phyloP scores from a whole-genome alignment of 306 rosid species.

The Trifolium subterraneum region DNA sequence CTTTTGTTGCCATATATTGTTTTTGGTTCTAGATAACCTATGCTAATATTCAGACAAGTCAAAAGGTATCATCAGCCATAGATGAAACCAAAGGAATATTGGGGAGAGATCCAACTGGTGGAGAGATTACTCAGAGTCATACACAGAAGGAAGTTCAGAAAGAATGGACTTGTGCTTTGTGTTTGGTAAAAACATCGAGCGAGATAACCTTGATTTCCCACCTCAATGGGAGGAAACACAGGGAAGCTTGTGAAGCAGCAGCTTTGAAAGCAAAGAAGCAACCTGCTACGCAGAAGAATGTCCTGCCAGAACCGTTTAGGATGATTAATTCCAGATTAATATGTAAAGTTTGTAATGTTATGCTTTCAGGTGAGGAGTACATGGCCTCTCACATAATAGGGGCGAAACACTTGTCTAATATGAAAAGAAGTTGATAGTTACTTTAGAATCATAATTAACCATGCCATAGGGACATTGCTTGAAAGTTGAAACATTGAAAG shows the following conservation, averaged over 20 bases:
- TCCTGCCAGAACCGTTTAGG: background rate
- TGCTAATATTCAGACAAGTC: slow-evolving; percentile 7
- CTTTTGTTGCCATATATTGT: background rate
- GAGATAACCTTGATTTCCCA: slow-evolving; percentile 32
- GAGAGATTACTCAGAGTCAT: slow-evolving; percentile 33
- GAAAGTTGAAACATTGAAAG: too few relatives aligned
- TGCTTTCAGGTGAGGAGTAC: slow-evolving; percentile 24
- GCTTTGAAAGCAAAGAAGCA: slow-evolving; percentile 46
- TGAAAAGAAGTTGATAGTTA: background rate
- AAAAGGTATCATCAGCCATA: slow-evolving; percentile 25
- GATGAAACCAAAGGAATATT: background rate
- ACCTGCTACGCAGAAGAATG: background rate
- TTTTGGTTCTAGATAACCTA: background rate
- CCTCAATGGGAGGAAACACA: slow-evolving; percentile 46
- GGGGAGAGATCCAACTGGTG: background rate
- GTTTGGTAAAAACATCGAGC: slow-evolving; percentile 33
- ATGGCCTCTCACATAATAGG: slow-evolving; percentile 48
- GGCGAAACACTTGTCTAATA: slow-evolving; percentile 47
- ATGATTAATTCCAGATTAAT: background rate
- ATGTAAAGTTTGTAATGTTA: slow-evolving; percentile 50
- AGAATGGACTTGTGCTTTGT: slow-evolving; percentile 56
- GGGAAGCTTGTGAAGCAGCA: slow-evolving; percentile 36
- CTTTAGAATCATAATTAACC: background rate
- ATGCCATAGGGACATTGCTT: too few relatives aligned
- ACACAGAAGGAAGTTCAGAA: slow-evolving; percentile 44